Conservation (phyloP, 768 basidiomycete species). For the Trametes sanguinea region DNA sequence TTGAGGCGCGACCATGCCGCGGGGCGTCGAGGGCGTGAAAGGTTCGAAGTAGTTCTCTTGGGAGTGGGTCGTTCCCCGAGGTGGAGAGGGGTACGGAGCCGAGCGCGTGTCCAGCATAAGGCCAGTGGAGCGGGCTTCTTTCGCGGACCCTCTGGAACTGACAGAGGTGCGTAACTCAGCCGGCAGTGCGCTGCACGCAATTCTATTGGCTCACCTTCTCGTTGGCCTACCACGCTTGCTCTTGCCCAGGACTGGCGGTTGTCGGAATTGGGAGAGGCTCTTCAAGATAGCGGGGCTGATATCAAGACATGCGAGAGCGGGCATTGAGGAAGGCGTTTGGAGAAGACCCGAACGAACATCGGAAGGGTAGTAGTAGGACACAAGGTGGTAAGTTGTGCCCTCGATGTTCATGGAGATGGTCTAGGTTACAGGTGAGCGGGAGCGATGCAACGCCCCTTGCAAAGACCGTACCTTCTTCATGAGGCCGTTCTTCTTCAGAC, state of each 20-base stretch:
- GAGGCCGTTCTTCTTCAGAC: conserved; percentile 25
- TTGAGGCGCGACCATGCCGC: neutral
- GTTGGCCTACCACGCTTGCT: conserved; percentile 5
- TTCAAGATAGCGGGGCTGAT: conserved; percentile 13
- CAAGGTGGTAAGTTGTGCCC: conserved; percentile 22
- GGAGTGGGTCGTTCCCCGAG: neutral
- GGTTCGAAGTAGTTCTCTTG: conserved; percentile 4
- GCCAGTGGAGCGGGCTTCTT: conserved; percentile 6
- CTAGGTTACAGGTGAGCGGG: neutral
- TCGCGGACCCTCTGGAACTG: conserved; percentile 2
- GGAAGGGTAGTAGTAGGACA: conserved; percentile 24
- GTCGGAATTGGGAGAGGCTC: conserved; percentile 17
- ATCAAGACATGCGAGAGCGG: conserved; percentile 9
- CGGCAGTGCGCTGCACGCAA: neutral
- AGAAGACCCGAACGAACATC: conserved; percentile 21
- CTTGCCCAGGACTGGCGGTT: conserved; percentile 8
- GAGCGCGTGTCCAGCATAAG: conserved; percentile 15
- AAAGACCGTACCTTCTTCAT: conserved; percentile 25
- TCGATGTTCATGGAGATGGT: conserved; percentile 22
- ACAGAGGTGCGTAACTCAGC: neutral
- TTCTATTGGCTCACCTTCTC: neutral
- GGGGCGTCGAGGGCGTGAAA: conserved; percentile 3
- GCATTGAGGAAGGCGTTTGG: conserved; percentile 18
- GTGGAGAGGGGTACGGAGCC: conserved; percentile 2
- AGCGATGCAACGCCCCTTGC: neutral